A percentile compares a stretch with the other conserved stretches of the same genome.
Conservation (phyloP, 176 grass and related monocot genomes). For the Rhipidocladum racemiflorum region DNA sequence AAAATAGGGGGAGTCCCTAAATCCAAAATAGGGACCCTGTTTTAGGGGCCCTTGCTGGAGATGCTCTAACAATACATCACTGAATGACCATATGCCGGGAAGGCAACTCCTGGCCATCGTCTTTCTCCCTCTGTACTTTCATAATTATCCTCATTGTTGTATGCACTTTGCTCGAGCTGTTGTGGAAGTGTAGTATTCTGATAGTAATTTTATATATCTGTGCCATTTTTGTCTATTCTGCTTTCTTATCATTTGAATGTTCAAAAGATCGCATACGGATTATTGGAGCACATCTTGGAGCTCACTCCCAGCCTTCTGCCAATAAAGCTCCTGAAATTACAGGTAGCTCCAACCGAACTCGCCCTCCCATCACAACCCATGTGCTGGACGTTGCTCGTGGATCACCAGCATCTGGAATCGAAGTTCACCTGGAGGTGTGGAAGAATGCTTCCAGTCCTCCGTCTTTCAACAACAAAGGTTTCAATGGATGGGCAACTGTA, state of each 20-base stretch:
- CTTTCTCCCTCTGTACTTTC: neutral
- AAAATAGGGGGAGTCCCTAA: no score
- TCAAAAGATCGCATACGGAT: conserved; percentile 75
- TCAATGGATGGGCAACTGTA: conserved; percentile 50
- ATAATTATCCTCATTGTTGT: neutral
- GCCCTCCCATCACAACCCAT: conserved; percentile 90
- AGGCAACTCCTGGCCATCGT: neutral
- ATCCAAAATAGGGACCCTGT: no score
- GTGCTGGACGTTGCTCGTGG: conserved; percentile 72
- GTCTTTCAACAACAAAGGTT: conserved; percentile 56
- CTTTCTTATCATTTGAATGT: conserved; percentile 36
- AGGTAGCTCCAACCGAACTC: conserved; percentile 49
- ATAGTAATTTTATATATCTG: neutral
- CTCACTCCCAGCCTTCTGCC: conserved; percentile 40
- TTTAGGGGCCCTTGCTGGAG: no score
- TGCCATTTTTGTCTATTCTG: conserved; percentile 14
- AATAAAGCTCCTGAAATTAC: conserved; percentile 71
- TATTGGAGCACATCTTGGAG: conserved; percentile 81
- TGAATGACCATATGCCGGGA: neutral
- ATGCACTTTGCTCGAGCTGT: neutral
- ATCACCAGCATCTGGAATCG: conserved; percentile 69
- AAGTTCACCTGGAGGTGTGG: conserved; percentile 84
- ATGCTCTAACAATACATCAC: no score
- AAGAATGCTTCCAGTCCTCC: conserved; percentile 43
- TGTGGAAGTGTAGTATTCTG: neutral